Evolutionary conservation across 2,329 filamentous ascomycete species (phyloP).

Genomic region (Coniochaeta sp.): DNA sequence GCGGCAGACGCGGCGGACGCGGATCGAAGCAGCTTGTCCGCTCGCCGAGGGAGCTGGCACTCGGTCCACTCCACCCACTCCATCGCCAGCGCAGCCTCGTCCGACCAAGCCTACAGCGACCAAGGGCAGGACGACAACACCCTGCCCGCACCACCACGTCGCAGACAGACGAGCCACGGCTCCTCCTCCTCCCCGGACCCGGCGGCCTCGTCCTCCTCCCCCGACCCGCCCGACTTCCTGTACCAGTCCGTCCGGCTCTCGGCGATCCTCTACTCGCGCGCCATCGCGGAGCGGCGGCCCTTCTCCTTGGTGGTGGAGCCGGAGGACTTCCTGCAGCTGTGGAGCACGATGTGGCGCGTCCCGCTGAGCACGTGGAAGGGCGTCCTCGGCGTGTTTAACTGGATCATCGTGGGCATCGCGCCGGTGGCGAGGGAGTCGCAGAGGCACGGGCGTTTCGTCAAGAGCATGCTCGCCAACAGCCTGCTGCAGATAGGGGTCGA

Average conservation of each 20-base stretch:
- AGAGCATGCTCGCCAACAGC: constrained; percentile 34
- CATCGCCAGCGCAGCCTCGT: neutral
- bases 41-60: neutral
- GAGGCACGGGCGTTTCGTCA: constrained; percentile 34
- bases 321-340: constrained; percentile 33
- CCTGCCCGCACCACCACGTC: neutral
- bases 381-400: constrained; percentile 40
- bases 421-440: constrained; percentile 29
- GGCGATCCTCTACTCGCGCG: constrained; percentile 39
- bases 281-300: constrained; percentile 33
- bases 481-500: constrained; percentile 39
- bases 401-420: constrained; percentile 36
- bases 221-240: constrained; percentile 29
- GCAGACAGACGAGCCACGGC: neutral
- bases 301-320: constrained; percentile 31
- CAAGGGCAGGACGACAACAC: neutral
- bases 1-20: neutral
- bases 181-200: neutral
- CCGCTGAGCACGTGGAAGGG: constrained; percentile 37
- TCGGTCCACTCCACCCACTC: neutral
- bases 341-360: constrained; percentile 39
- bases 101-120: constrained; percentile 2
- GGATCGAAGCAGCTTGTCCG: neutral
- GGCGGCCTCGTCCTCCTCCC: constrained; percentile 5
- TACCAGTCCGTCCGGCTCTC: constrained; percentile 39